Evolutionary conservation across 495 filamentous ascomycete genomes (phyloP), one percentile per base, ranked within the genome.

Genomic region (Penicillium silybi): DNA sequence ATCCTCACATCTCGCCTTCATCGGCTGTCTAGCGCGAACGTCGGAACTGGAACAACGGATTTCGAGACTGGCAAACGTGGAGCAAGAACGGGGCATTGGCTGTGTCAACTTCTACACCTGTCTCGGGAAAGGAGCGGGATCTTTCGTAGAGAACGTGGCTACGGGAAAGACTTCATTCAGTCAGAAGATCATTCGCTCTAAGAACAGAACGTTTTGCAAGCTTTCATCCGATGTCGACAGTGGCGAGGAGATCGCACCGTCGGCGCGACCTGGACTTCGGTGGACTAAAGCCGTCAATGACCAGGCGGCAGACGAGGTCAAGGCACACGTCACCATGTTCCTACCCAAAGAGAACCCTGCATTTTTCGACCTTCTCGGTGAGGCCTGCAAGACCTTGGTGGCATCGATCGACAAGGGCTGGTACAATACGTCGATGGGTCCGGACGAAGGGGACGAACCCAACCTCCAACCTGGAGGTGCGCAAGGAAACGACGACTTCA

Each of bases 251-350:
- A 20, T 40, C 15, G n/a, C 41, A 44, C 37, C 40, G 39, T 46
- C 53, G 13, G 17, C 46, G 13, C 63, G 53, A 26, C 59, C 51
- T 38, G 73, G 71, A 7, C 53, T 76, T 32, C 72, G 75, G 53
- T 92, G 86, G 83, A 68, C 75, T 46, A 80, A 80, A 52, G 83
- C 84, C 13, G 73, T 89, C 42, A 98, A 97, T 68, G 80, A 91
- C 52, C 82, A 79, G 62, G 89, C 86, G 2, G 70, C 52, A 23
- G 90, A 96, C 51, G 93, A 98, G 72, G 81, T 82, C 7, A 72
- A 73, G 54, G 92, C 95, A 11, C 93, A 97, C 74, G 85, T 87
- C 71, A 80, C 79, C 43, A 96, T 97, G 90, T 97, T 97, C 57
- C 73, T 82, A 47, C 80, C 85, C 6, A 85, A 80, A 58, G 79